Evolutionary conservation across 345 rosid genomes (phyloP), one percentile per base, ranked within the genome.

Genomic region (Durio zibethinus): DNA sequence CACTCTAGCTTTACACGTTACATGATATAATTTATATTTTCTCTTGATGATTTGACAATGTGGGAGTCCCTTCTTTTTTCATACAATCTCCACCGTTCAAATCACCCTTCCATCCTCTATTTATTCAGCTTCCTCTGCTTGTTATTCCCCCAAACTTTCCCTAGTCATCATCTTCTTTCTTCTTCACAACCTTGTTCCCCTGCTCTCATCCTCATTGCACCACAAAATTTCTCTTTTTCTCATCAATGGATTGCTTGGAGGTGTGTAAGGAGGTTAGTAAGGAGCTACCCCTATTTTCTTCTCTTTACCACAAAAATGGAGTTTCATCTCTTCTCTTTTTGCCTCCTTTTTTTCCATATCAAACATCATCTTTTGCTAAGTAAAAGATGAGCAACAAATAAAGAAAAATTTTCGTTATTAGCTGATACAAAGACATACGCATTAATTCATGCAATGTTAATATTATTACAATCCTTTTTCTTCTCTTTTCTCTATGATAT

Each of bases 201-300:
- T 29, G 27, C 43, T 47, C 47, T 38, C 40, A 4, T 45, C 78
- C 72, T 35, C 81, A 74, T 75, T 68, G 5, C 43, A 74, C 20
- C 67, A 21, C 40, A 56, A 50, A 42, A 6, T 45, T 74, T 47
- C 59, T 20, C 59, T 50, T 50, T 63, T 27, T 60, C 38, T 29
- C 79, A 69, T 35, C 69, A 76, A 88, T 88, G 89, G 89, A 83
- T 71, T 88, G 88, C 76, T 77, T 87, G 23, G 89, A 86, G 78
- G 78, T 82, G 59, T 79, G 75, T 47, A 85, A 76, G 66, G 84
- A 88, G 89, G 91, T 90, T 16, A 84, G 91, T 82, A 27, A 61
- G 54, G 36, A 62, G 4, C 6, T 2, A 8, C 8, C 7, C 54
- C 0, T 31, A 2, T 8, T 69, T 31, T 43, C 60, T 43, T 57